Base-by-base conservation (phyloP, 441 rosid species). In the Arabidopsis lyrata region DNA sequence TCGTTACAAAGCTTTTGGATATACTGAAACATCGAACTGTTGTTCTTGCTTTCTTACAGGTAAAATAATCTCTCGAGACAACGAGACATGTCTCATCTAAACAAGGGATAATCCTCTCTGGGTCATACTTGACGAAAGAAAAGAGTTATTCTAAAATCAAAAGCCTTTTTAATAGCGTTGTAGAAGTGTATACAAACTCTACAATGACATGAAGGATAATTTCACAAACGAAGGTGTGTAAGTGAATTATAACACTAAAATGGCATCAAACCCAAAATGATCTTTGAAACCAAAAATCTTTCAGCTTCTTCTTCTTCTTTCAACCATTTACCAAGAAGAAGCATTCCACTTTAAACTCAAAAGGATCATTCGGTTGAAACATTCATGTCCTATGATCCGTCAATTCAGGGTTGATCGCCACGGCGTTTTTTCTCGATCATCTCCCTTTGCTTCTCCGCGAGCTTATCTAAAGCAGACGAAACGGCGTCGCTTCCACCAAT, bases 401-500 rank as follows among this genome's bases (percentile, higher is more conserved):
- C 57, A 5, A 18, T 48, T 81, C 62, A 73, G 32, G 64, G 63
- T 27, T 69, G 69, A 60, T 79, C 83, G 8, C 82, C 62, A 13
- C 73, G 62, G 2, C 83, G 72, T 11, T 82, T 83, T 71, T 85
- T 83, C 77, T 84, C 89, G 24, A 89, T 77, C 83, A 86, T 86
- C 75, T 81, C 89, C 65, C 76, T 82, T 38, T 90, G 92, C 84
- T 92, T 86, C 86, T 92, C 93, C 4, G 80, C 85, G 6, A 92
- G 86, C 74, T 87, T 92, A 53, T 95, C 95, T 1, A 92, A 70
- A 3, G 96, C 86, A 31, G 86, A 82, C 2, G 90, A 83, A 54
- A 92, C 88, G 0, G 93, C 94, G 10, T 95, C 97, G 53, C 87
- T 82, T 11, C 98, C 97, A 29, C 94, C 95, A 7, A 90, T 95